Percentiles rank a stretch among this genome's conserved stretches.
phyloP scores from a whole-genome alignment of 2,329 filamentous ascomycete species.

The Fusarium burgessii region DNA sequence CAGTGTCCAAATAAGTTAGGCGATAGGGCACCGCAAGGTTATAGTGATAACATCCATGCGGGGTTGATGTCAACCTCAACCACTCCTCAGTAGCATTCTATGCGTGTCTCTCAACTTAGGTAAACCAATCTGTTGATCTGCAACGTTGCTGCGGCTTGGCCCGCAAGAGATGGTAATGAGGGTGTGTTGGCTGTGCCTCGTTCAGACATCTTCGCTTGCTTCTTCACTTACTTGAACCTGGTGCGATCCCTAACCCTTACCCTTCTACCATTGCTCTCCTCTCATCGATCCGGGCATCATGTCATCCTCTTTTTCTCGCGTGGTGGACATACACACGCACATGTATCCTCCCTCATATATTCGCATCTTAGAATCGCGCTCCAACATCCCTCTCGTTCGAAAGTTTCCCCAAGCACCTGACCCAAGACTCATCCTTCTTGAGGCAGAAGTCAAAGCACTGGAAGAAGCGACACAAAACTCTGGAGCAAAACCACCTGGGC shows the following conservation, averaged over 20 bases:
- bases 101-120: constrained; percentile 21
- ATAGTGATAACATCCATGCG: constrained; percentile 27
- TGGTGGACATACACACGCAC: constrained; percentile 77
- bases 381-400: constrained; percentile 77
- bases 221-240: neutral
- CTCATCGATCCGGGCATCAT: constrained; percentile 42
- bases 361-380: constrained; percentile 68
- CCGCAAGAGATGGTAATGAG: neutral
- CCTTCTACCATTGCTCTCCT: neutral
- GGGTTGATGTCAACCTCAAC: constrained; percentile 12
- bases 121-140: constrained; percentile 22
- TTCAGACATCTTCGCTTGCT: neutral
- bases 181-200: neutral
- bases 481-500: constrained; percentile 72
- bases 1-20: neutral
- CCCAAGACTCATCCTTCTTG: constrained; percentile 75
- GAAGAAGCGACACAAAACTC: constrained; percentile 66
- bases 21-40: constrained; percentile 3
- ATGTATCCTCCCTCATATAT: constrained; percentile 76
- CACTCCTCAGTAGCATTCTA: neutral
- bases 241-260: neutral
- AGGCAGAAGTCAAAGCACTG: constrained; percentile 59
- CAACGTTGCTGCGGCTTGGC: constrained; percentile 19
- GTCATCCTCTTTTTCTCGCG: constrained; percentile 52
- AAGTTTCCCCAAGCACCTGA: constrained; percentile 68